These are phyloP conservation scores for Plantago ovata DNA, from an alignment of 257 asterid genomes.

Conservation along the genomic window DNA sequence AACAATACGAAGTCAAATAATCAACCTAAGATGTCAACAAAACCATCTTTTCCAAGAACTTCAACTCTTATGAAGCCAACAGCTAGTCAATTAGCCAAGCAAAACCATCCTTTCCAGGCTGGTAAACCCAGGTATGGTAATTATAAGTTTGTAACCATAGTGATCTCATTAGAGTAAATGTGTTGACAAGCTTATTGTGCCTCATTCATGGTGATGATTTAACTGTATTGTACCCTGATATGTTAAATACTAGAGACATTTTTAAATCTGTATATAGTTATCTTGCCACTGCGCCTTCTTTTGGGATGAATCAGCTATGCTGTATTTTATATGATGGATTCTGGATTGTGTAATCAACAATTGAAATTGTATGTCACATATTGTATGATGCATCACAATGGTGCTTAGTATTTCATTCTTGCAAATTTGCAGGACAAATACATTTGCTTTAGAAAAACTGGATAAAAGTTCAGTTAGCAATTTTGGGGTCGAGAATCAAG, in stretches of 20 bases:
- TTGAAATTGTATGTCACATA: neutral
- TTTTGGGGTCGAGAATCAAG: slow-evolving; percentile 65
- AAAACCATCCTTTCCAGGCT: slow-evolving; percentile 49
- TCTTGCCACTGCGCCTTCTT: neutral
- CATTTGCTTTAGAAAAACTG: slow-evolving; percentile 35
- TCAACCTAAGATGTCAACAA: slow-evolving; percentile 41
- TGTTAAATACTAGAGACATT: neutral
- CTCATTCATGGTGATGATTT: neutral
- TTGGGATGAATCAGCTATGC: neutral
- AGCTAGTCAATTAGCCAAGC: slow-evolving; percentile 92
- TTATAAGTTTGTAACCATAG: slow-evolving; percentile 14
- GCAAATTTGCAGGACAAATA: slow-evolving; percentile 47
- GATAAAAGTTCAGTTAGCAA: slow-evolving; percentile 39
- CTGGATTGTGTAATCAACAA: neutral
- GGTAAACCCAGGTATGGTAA: slow-evolving; percentile 72
- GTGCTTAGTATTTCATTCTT: slow-evolving; percentile 8
- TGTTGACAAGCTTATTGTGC: slow-evolving; percentile 6
- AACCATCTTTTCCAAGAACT: slow-evolving; percentile 53
- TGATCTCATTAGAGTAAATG: neutral
- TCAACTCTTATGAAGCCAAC: slow-evolving; percentile 99
- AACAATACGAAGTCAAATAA: slow-evolving; percentile 33
- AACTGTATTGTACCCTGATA: slow-evolving; percentile 4
- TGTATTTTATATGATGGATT: neutral
- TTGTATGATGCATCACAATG: neutral
- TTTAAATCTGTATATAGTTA: neutral